Evolutionary conservation across 106 monocot species (phyloP), one percentile per base, ranked within the genome.

Genomic region (Triglochin maritima): DNA sequence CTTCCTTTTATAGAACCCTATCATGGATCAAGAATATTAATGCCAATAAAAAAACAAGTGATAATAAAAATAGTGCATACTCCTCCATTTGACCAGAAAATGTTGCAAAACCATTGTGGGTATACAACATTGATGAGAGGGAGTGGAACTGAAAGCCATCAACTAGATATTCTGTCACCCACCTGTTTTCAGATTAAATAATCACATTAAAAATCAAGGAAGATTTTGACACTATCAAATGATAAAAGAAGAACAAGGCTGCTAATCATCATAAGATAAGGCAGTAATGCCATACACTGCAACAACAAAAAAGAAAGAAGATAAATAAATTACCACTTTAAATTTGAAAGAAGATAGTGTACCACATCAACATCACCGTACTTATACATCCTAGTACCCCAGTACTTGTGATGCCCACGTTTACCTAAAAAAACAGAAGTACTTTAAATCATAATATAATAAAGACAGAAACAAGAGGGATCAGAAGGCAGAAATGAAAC

Each of bases 121-220:
- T 91, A 75, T 96, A 96, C 52, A 96, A 71, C 96, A 96, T 96
- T 7, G 96, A 96, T 59, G 96, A 48, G 44, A 96, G 80, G 62
- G 96, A 96, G 69, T 96, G 96, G 70, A 96, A 96, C 49, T 84
- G 85, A 64, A 91, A 96, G 4, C 96, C 96, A 82, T 96, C 91
- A 67, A 96, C 76, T 56, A 64, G 79, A 72, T 96, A 96, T 69
- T 96, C 91, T 11, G 56, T 55, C 16, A 96, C 90, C 96, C 96
- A 96, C 95, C 95, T 95, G 71, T 64, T 47, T 44, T 48, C 46
- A 4, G 5, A 73, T 17, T 11, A 53, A 10, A 29, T 66, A 52
- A 59, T 11, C 9, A 66, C 13, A 49, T 29, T 49, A 41, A 29
- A 66, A 3, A 16, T 11, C 29, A 29, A 29, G 29, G 29, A 29